Percentiles rank a stretch among this genome's conserved stretches.
phyloP scores from a whole-genome alignment of 1,284 basidiomycete genomes.

The Microbotryum scabiosae region DNA sequence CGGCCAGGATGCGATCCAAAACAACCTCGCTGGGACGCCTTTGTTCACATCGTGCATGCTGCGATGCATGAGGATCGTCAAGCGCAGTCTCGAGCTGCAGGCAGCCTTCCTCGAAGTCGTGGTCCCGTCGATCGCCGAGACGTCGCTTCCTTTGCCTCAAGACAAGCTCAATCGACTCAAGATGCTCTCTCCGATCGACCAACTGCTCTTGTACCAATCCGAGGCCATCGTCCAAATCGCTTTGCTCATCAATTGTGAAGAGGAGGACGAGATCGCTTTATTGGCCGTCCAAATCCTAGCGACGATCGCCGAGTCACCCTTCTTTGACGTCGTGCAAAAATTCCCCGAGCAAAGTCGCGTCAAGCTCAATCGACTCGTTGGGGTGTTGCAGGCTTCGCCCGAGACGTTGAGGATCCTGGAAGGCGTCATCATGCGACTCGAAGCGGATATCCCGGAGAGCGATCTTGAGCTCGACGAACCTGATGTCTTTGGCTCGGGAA shows the following conservation, averaged over 20 bases:
- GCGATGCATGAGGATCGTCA: constrained; percentile 71
- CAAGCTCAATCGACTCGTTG: constrained; percentile 55
- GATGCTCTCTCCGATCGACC: constrained; percentile 58
- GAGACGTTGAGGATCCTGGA: constrained; percentile 79
- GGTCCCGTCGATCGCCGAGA: constrained; percentile 63
- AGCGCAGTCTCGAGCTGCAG: constrained; percentile 74
- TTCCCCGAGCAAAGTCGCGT: constrained; percentile 51
- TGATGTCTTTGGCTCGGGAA: constrained; percentile 37
- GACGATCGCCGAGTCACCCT: constrained; percentile 51
- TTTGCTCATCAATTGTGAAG: constrained; percentile 64
- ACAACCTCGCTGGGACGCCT: constrained; percentile 49
- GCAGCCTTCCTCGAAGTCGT: constrained; percentile 83
- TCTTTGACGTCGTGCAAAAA: constrained; percentile 49
- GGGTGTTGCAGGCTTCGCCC: constrained; percentile 68
- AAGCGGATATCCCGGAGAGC: constrained; percentile 41
- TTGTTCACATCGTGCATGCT: constrained; percentile 66
- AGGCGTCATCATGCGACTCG: constrained; percentile 65
- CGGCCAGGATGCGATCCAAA: constrained; percentile 67
- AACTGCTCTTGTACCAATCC: constrained; percentile 62
- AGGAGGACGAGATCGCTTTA: constrained; percentile 64
- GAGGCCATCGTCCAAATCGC: constrained; percentile 75
- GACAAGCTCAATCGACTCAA: constrained; percentile 30
- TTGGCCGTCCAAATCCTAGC: constrained; percentile 71
- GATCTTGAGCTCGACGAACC: constrained; percentile 34
- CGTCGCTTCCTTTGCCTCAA: constrained; percentile 9